Evolutionary conservation across 768 basidiomycete species (phyloP).

Genomic region (Mycena belliarum): DNA sequence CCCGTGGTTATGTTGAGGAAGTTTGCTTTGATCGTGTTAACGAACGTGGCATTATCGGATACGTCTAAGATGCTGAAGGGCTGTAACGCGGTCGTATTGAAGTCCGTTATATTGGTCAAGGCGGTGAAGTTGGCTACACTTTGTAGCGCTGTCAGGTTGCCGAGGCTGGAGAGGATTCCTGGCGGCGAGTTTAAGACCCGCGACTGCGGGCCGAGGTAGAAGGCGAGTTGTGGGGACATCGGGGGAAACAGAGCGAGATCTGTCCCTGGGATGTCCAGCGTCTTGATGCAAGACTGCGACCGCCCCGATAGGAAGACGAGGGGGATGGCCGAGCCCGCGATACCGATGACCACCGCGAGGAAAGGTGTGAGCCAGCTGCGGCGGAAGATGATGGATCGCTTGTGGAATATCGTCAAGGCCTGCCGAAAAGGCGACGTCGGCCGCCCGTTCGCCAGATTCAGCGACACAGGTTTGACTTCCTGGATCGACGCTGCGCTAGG

Average conservation of each 20-base stretch:
- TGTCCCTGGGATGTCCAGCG: slow-evolving; percentile 35
- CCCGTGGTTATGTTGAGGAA: slow-evolving; percentile 60
- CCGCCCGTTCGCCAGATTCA: slow-evolving; percentile 54
- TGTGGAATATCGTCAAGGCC: slow-evolving; percentile 72
- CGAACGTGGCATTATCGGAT: slow-evolving; percentile 61
- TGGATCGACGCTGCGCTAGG: slow-evolving; percentile 23
- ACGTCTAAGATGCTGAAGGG: slow-evolving; percentile 42
- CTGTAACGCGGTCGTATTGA: slow-evolving; percentile 27
- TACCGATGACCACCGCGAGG: slow-evolving; percentile 52
- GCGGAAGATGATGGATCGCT: slow-evolving; percentile 62
- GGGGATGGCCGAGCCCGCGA: slow-evolving; percentile 68
- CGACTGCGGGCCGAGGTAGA: slow-evolving; percentile 33
- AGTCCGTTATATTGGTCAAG: too few species aligned
- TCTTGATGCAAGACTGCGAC: slow-evolving; percentile 49
- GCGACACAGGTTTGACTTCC: slow-evolving; percentile 22
- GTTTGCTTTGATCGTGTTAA: slow-evolving; percentile 49
- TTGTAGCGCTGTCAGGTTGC: slow-evolving; percentile 35
- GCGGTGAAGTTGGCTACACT: too few species aligned
- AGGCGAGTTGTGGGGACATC: slow-evolving; percentile 38
- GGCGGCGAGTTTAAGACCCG: slow-evolving; percentile 57
- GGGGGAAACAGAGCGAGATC: too few species aligned
- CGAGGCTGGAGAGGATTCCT: slow-evolving; percentile 47
- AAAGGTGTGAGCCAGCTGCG: slow-evolving; percentile 70
- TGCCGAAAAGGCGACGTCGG: slow-evolving; percentile 59
- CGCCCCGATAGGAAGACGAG: slow-evolving; percentile 60